Conservation (phyloP, 148 eudicot genomes). For the Rhododendron ferrugineum region DNA sequence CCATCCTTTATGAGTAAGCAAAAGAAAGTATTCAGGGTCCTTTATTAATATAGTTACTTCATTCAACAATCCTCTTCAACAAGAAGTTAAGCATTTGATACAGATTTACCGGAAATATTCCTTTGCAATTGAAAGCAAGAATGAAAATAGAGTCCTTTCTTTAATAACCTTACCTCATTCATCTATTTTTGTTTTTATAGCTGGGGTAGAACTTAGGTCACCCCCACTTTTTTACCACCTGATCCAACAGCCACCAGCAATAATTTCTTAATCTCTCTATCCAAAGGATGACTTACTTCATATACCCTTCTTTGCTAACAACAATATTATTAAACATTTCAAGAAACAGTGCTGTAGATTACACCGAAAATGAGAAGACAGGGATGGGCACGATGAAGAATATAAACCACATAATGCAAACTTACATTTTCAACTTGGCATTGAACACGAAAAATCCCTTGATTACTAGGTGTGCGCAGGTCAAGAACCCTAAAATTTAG, state of each 20-base stretch:
- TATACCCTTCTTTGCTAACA: background rate
- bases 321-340: background rate
- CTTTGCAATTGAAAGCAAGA: background rate
- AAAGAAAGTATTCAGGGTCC: background rate
- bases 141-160: background rate
- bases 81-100: background rate
- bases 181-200: background rate
- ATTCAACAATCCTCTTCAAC: background rate
- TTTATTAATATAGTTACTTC: background rate
- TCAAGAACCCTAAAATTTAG: conserved; percentile 77
- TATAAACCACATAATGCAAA: background rate
- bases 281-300: background rate
- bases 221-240: background rate
- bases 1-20: background rate
- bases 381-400: background rate
- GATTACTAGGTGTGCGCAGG: conserved; percentile 82
- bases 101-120: background rate
- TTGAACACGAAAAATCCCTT: conserved; percentile 66
- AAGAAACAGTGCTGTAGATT: background rate
- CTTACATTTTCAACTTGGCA: conserved; percentile 66
- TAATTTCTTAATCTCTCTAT: background rate
- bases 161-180: background rate
- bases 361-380: background rate
- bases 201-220: background rate
- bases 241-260: background rate